Evolutionary conservation across 768 basidiomycete genomes (phyloP).

Genomic region (Tylopilus cervinicoccineus): DNA sequence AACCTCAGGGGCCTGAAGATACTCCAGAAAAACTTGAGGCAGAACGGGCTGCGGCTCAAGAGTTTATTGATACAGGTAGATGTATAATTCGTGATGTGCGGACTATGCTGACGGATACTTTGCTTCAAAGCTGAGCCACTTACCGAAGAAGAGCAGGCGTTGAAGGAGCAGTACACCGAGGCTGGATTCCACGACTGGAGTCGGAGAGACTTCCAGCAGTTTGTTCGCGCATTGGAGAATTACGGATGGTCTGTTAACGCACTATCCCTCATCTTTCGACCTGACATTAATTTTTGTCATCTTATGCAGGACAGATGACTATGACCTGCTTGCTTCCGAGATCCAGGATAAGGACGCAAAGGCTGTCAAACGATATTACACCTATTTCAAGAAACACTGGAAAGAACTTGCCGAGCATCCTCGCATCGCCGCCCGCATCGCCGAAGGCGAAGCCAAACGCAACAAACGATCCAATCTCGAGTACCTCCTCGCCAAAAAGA

Average conservation of each 20-base stretch:
- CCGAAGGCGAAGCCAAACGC: slow-evolving; percentile 87
- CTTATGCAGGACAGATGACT: slow-evolving; percentile 52
- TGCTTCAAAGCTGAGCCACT: slow-evolving; percentile 74
- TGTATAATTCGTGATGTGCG: background rate
- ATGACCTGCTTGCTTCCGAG: slow-evolving; percentile 70
- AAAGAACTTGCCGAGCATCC: slow-evolving; percentile 70
- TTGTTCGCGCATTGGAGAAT: slow-evolving; percentile 71
- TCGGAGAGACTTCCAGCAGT: slow-evolving; percentile 89
- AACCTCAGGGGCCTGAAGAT: slow-evolving; percentile 66
- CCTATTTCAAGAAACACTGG: slow-evolving; percentile 87
- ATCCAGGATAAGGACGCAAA: slow-evolving; percentile 80
- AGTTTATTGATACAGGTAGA: slow-evolving; percentile 80
- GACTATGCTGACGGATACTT: background rate
- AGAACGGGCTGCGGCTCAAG: slow-evolving; percentile 75
- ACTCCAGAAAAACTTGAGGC: slow-evolving; percentile 82
- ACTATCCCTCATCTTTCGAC: background rate
- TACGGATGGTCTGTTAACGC: slow-evolving; percentile 67
- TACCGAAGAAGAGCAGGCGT: slow-evolving; percentile 79
- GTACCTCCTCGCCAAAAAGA: slow-evolving; percentile 75
- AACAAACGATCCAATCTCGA: slow-evolving; percentile 81
- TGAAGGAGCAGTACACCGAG: slow-evolving; percentile 73
- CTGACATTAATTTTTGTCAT: background rate
- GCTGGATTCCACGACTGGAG: slow-evolving; percentile 91
- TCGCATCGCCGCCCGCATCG: slow-evolving; percentile 77
- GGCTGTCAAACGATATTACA: slow-evolving; percentile 74